These are phyloP conservation scores for Symmetrospora coprosmae DNA, from an alignment of 768 basidiomycete species.

Conservation along the genomic window DNA sequence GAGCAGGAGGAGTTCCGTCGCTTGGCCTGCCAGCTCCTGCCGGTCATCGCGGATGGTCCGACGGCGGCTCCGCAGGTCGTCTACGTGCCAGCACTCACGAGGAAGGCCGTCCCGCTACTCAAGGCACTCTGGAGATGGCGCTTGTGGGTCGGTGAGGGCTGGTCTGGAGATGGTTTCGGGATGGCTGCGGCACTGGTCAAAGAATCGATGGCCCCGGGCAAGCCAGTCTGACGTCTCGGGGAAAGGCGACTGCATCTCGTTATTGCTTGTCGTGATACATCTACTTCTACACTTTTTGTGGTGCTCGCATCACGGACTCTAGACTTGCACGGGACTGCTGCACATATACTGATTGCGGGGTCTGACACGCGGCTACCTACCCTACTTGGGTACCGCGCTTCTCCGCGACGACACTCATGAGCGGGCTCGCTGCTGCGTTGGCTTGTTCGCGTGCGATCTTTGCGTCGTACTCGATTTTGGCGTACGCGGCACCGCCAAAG, in stretches of 20 bases:
- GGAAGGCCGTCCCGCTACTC: not conserved
- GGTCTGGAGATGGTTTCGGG: conserved; percentile 10
- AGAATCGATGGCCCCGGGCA: not conserved
- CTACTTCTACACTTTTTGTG: too few relatives aligned
- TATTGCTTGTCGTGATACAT: too few relatives aligned
- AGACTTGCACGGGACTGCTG: too few relatives aligned
- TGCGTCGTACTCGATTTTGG: conserved; percentile 23
- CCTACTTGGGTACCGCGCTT: not conserved
- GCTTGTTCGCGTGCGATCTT: conserved; percentile 10
- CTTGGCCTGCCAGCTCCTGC: not conserved
- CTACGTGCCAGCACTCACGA: not conserved
- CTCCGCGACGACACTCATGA: not conserved
- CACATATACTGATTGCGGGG: not conserved
- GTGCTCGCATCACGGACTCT: too few relatives aligned
- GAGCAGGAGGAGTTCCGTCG: not conserved
- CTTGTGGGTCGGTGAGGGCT: conserved; percentile 15
- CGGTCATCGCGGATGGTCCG: not conserved
- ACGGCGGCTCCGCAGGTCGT: not conserved
- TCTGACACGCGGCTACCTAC: not conserved
- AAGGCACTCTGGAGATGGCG: conserved; percentile 16
- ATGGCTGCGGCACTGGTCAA: not conserved
- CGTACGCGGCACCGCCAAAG: conserved; percentile 41
- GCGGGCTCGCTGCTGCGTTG: not conserved
- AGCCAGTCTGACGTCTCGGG: not conserved
- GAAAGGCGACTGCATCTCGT: not conserved